phyloP scores from a whole-genome alignment of 768 basidiomycete species.

The Mycena leptocephala region DNA sequence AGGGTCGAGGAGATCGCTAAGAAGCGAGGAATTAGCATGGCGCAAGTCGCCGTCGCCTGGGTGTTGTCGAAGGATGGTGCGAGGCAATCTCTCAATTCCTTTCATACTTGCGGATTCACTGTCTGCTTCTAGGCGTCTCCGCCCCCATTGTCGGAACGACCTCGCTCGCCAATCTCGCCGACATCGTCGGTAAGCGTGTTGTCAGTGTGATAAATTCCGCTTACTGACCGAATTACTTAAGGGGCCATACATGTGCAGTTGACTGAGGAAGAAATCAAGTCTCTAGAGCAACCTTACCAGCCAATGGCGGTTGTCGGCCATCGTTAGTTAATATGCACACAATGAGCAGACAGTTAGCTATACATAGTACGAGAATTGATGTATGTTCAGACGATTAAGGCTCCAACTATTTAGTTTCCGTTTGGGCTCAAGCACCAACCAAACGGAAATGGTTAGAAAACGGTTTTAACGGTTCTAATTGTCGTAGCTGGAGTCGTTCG shows the following conservation, averaged over 20 bases:
- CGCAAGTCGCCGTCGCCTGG: too few relatives aligned
- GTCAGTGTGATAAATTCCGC: neutral
- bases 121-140: neutral
- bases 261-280: neutral
- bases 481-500: neutral
- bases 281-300: too few relatives aligned
- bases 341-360: neutral
- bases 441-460: too few relatives aligned
- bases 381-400: neutral
- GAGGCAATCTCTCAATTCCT: neutral
- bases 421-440: too few relatives aligned
- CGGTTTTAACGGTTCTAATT: too few relatives aligned
- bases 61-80: too few relatives aligned
- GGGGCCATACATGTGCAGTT: neutral
- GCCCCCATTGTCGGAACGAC: neutral
- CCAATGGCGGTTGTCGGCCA: neutral
- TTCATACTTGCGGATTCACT: neutral
- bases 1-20: too few relatives aligned
- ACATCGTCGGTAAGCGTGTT: slow-evolving; percentile 1
- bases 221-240: neutral
- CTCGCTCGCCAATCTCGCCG: neutral
- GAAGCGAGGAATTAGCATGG: too few relatives aligned
- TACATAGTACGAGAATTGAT: neutral
- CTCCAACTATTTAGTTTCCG: too few relatives aligned
- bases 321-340: neutral